phyloP scores from a whole-genome alignment of 2,329 filamentous ascomycete genomes.

The Penicillium sp. region DNA sequence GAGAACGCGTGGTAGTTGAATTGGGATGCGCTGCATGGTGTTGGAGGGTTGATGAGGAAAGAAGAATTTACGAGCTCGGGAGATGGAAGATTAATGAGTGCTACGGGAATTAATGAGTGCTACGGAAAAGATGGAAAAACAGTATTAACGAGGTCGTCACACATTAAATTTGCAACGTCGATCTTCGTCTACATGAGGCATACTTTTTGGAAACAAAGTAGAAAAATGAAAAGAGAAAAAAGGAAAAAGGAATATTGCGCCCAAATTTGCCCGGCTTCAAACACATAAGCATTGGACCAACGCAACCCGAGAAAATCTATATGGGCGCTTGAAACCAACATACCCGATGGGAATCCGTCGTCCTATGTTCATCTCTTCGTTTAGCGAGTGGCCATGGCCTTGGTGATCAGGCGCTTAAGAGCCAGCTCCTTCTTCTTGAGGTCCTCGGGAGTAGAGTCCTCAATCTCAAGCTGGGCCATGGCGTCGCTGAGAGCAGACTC shows the following conservation, averaged over 20 bases:
- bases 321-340: conserved; percentile 12
- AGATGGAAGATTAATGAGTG: not conserved
- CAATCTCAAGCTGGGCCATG: conserved; percentile 94
- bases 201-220: conserved; percentile 27
- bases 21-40: conserved; percentile 15
- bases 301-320: conserved; percentile 19
- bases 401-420: conserved; percentile 95
- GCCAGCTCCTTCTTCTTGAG: conserved; percentile 99
- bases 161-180: conserved; percentile 32
- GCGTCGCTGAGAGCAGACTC: conserved; percentile 94
- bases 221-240: conserved; percentile 9
- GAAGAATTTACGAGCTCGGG: not conserved
- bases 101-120: not conserved
- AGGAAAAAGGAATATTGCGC: conserved; percentile 18
- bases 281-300: conserved; percentile 26
- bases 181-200: conserved; percentile 29
- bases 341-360: conserved; percentile 16
- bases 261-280: conserved; percentile 25
- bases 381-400: conserved; percentile 93
- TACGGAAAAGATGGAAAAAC: not conserved
- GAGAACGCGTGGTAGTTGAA: conserved; percentile 5
- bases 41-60: not conserved
- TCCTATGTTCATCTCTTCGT: conserved; percentile 28
- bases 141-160: conserved; percentile 21
- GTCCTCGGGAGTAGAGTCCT: conserved; percentile 85